Conservation (phyloP, 495 filamentous ascomycete genomes). For the Xylaria curta region DNA sequence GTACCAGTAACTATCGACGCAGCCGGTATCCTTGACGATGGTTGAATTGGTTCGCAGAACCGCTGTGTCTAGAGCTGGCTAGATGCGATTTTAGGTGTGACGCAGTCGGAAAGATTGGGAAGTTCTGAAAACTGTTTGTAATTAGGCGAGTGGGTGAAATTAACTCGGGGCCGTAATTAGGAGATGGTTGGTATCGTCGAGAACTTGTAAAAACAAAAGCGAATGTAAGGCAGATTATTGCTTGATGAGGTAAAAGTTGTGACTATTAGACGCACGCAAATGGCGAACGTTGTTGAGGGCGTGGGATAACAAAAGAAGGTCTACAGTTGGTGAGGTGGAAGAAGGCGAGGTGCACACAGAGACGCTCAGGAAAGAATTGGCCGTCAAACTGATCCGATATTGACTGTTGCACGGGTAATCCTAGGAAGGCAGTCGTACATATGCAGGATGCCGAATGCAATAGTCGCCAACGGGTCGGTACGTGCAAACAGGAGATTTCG, state of each 20-base stretch:
- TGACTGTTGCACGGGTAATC: not conserved
- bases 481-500: conserved; percentile 5
- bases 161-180: conserved; percentile 17
- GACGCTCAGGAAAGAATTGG: conserved; percentile 24
- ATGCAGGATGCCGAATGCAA: conserved; percentile 22
- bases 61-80: not conserved
- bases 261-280: conserved; percentile 11
- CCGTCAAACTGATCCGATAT: conserved; percentile 3
- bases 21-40: not conserved
- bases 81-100: conserved; percentile 1
- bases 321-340: conserved; percentile 34
- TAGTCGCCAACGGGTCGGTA: conserved; percentile 17
- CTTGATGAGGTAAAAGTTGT: conserved; percentile 6
- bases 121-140: conserved; percentile 16
- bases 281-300: not conserved
- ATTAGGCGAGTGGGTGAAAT: conserved; percentile 7
- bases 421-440: conserved; percentile 8
- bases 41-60: not conserved
- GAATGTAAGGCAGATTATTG: conserved; percentile 19
- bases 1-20: not conserved
- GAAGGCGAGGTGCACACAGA: conserved; percentile 34
- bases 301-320: conserved; percentile 41
- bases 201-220: conserved; percentile 15
- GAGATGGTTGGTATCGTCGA: not conserved
- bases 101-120: not conserved